These are phyloP conservation scores for Sophora flavescens DNA, from an alignment of 306 rosid genomes.

Conservation along the genomic window DNA sequence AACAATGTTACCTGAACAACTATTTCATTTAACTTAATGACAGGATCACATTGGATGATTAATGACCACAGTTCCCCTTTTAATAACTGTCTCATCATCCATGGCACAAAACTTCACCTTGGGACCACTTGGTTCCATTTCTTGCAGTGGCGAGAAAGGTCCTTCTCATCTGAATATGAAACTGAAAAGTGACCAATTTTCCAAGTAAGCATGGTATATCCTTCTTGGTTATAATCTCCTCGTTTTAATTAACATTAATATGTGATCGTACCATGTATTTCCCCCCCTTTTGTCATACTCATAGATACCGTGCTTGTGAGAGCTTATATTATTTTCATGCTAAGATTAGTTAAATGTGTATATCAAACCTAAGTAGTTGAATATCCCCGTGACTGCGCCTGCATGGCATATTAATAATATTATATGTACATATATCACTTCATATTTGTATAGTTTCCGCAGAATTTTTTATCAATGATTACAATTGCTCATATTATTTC, in stretches of 20 bases:
- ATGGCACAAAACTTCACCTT: slow-evolving; percentile 37
- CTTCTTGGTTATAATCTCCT: slow-evolving; percentile 34
- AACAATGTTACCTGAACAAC: neutral
- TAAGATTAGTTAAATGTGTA: neutral
- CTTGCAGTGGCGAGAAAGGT: slow-evolving; percentile 55
- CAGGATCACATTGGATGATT: slow-evolving; percentile 34
- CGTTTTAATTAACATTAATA: slow-evolving; percentile 38
- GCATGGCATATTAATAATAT: too few species aligned
- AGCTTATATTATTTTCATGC: slow-evolving; percentile 49
- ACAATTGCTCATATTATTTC: too few species aligned
- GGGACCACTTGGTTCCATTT: slow-evolving; percentile 49
- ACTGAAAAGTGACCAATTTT: slow-evolving; percentile 51
- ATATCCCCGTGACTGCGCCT: too few species aligned
- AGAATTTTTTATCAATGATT: too few species aligned
- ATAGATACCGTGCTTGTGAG: neutral
- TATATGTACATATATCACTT: too few species aligned
- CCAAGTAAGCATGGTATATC: slow-evolving; percentile 52
- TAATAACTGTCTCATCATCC: slow-evolving; percentile 47
- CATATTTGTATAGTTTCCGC: too few species aligned
- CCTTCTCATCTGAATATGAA: slow-evolving; percentile 49
- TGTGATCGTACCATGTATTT: slow-evolving; percentile 22
- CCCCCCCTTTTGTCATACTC: slow-evolving; percentile 40
- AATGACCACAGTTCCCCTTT: slow-evolving; percentile 32
- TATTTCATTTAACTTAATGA: slow-evolving; percentile 29
- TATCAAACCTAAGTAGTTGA: neutral